Conservation (phyloP, 148 eudicot genomes). For the Simmondsia chinensis region DNA sequence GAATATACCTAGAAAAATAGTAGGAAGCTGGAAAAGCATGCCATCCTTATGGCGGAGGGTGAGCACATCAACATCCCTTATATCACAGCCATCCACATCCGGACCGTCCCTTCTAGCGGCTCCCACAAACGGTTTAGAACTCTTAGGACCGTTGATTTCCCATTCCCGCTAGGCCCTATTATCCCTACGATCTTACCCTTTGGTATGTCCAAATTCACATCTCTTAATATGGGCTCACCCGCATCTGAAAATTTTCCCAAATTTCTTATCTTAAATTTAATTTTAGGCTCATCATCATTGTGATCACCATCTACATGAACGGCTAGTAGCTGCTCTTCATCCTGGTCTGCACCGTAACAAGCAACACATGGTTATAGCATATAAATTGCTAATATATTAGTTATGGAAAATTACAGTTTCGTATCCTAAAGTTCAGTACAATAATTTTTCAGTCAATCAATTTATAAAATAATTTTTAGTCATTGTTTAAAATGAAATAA, state of each 20-base stretch:
- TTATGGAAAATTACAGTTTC: too few relatives aligned
- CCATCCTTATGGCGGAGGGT: constrained; percentile 22
- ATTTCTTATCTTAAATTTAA: constrained; percentile 13
- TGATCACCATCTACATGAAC: too few relatives aligned
- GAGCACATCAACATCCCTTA: constrained; percentile 21
- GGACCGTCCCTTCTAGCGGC: constrained; percentile 20
- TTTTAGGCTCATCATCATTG: too few relatives aligned
- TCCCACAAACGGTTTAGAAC: constrained; percentile 23
- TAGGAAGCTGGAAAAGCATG: constrained; percentile 28
- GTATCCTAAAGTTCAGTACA: too few relatives aligned
- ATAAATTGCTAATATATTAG: too few relatives aligned
- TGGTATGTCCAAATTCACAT: constrained; percentile 17
- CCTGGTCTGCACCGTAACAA: too few relatives aligned
- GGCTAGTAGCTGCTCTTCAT: too few relatives aligned
- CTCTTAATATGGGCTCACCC: constrained; percentile 14
- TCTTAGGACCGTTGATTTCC: constrained; percentile 21
- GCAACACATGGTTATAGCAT: too few relatives aligned
- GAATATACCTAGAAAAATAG: constrained; percentile 14
- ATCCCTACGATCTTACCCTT: constrained; percentile 23
- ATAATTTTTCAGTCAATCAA: too few relatives aligned
- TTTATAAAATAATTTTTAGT: too few relatives aligned
- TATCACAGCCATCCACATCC: constrained; percentile 16
- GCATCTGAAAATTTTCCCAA: constrained; percentile 8
- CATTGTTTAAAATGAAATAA: too few relatives aligned
- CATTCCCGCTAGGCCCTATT: constrained; percentile 29